phyloP scores from a whole-genome alignment of 2,329 filamentous ascomycete species.

The Calonectria pseudoturangicola region DNA sequence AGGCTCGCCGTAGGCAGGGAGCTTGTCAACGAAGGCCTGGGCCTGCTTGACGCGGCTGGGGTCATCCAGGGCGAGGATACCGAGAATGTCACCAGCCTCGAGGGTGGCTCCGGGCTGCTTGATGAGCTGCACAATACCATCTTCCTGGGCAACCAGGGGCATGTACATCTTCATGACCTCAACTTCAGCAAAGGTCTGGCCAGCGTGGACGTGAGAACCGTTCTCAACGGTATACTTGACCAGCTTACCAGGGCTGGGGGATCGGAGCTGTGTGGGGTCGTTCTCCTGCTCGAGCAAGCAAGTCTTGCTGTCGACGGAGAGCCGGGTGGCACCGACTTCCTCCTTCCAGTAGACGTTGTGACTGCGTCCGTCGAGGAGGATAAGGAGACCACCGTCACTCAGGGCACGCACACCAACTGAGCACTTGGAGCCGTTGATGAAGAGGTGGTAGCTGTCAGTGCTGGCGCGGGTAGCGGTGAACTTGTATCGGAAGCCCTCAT shows the following conservation, averaged over 20 bases:
- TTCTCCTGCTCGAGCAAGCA: conserved; percentile 99
- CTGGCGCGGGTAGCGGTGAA: conserved; percentile 97
- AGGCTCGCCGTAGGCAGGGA: conserved; percentile 90
- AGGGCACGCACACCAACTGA: conserved; percentile 93
- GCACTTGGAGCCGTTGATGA: conserved; percentile 99
- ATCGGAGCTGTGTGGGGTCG: conserved; percentile 96
- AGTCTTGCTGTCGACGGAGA: conserved; percentile 98
- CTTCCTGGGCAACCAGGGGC: conserved; percentile 95
- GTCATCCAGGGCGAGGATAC: conserved; percentile 95
- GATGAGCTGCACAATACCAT: conserved; percentile 97
- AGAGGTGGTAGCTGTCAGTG: conserved; percentile 94
- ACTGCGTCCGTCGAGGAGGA: conserved; percentile 92
- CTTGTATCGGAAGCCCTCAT: conserved; percentile 96
- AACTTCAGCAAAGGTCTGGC: conserved; percentile 95
- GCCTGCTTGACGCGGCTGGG: conserved; percentile 97
- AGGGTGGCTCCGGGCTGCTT: conserved; percentile 99
- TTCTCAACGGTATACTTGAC: conserved; percentile 99
- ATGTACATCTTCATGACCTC: conserved; percentile 99
- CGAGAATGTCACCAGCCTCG: conserved; percentile 98
- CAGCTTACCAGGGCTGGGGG: conserved; percentile 96
- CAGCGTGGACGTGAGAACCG: conserved; percentile 92
- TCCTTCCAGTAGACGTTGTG: conserved; percentile 99
- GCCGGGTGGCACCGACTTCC: conserved; percentile 94
- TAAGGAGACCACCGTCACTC: conserved; percentile 93
- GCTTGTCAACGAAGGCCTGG: conserved; percentile 92